phyloP scores from a whole-genome alignment of 2,329 filamentous ascomycete genomes.

The Dothistroma septosporum region DNA sequence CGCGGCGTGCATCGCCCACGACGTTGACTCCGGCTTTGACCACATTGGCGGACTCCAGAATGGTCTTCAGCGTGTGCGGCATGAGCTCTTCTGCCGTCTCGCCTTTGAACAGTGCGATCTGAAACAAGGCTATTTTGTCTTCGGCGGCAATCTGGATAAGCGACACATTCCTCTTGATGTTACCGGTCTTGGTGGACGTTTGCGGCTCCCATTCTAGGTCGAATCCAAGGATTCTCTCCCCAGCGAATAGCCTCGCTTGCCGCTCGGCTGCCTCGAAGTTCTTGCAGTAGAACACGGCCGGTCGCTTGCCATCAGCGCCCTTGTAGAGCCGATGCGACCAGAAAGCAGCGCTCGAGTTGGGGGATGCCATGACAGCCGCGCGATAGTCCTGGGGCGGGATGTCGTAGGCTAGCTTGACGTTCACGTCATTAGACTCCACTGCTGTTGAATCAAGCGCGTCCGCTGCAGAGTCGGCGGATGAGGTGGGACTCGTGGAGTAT shows the following conservation, averaged over 20 bases:
- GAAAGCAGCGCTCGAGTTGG: constrained; percentile 28
- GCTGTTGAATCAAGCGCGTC: neutral
- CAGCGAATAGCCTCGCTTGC: constrained; percentile 61
- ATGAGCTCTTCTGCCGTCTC: constrained; percentile 52
- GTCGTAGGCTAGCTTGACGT: constrained; percentile 16
- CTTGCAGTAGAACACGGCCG: constrained; percentile 75
- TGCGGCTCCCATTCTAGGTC: constrained; percentile 76
- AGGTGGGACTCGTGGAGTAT: neutral
- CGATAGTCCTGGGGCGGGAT: constrained; percentile 28
- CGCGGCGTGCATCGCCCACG: constrained; percentile 59
- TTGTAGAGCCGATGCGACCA: constrained; percentile 70
- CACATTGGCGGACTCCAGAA: constrained; percentile 67
- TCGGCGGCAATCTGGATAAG: constrained; percentile 78
- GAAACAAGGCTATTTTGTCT: constrained; percentile 74
- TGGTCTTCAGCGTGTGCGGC: constrained; percentile 63
- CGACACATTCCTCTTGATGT: constrained; percentile 66
- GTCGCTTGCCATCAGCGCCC: constrained; percentile 63
- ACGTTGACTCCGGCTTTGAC: constrained; percentile 76
- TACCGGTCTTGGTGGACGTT: constrained; percentile 30
- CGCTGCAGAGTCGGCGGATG: neutral
- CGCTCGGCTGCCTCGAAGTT: constrained; percentile 63
- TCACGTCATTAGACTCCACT: neutral
- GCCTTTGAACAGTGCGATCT: constrained; percentile 59
- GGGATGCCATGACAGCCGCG: constrained; percentile 28
- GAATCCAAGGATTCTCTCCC: constrained; percentile 73